Evolutionary conservation across 1,284 basidiomycete species (phyloP).

Genomic region (Ustilago hordei): DNA sequence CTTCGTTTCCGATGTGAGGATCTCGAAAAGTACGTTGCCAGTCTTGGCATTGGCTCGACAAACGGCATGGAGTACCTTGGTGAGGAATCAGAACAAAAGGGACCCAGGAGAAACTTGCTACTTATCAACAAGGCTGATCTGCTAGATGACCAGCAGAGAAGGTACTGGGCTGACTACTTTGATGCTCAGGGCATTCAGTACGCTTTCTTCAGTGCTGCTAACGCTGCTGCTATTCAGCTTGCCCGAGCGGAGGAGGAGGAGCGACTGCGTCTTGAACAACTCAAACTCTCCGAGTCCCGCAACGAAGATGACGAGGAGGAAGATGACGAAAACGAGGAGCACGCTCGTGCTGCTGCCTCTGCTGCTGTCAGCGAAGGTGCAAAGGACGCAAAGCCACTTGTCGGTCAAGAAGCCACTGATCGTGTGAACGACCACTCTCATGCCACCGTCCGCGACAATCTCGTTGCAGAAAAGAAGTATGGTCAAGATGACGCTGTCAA

Average conservation of each 20-base stretch:
- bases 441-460: slow-evolving; percentile 28
- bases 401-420: slow-evolving; percentile 50
- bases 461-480: slow-evolving; percentile 39
- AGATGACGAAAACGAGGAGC: slow-evolving; percentile 69
- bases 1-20: slow-evolving; percentile 69
- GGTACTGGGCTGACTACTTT: slow-evolving; percentile 91
- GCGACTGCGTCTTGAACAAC: slow-evolving; percentile 70
- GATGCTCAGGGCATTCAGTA: slow-evolving; percentile 83
- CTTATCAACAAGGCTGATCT: slow-evolving; percentile 98
- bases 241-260: slow-evolving; percentile 71
- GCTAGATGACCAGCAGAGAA: slow-evolving; percentile 84
- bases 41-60: slow-evolving; percentile 78
- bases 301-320: slow-evolving; percentile 55
- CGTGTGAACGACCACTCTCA: slow-evolving; percentile 33
- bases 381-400: slow-evolving; percentile 46
- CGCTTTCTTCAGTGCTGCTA: slow-evolving; percentile 95
- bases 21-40: slow-evolving; percentile 66
- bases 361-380: slow-evolving; percentile 41
- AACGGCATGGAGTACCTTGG: slow-evolving; percentile 89
- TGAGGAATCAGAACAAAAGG: slow-evolving; percentile 77
- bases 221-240: slow-evolving; percentile 83
- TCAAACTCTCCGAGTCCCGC: slow-evolving; percentile 65
- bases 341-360: slow-evolving; percentile 31
- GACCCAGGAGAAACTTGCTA: slow-evolving; percentile 80
- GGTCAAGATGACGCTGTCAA: slow-evolving; percentile 42